These are phyloP conservation scores for Schoenoplectus triqueter DNA, from an alignment of 202 grass and related monocot species.

Conservation along the genomic window DNA sequence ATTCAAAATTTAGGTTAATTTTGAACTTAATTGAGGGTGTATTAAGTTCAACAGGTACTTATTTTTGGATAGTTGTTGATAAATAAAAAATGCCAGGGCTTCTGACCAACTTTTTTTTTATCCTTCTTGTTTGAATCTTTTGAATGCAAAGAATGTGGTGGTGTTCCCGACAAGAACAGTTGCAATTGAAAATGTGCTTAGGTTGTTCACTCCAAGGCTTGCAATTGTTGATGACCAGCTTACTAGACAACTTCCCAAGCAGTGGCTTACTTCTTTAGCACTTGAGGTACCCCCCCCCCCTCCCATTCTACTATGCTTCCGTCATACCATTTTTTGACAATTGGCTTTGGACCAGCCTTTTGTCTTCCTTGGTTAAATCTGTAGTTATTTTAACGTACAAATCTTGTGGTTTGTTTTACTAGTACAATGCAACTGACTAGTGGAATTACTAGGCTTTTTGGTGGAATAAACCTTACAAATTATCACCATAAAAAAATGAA, in stretches of 20 bases:
- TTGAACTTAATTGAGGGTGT: not conserved
- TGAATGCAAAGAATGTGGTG: constrained; percentile 74
- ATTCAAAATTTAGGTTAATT: too few relatives aligned
- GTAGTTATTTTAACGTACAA: not conserved
- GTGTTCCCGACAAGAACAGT: constrained; percentile 91
- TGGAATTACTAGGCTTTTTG: not conserved
- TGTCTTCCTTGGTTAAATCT: not conserved
- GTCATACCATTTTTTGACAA: not conserved
- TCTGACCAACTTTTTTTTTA: constrained; percentile 37
- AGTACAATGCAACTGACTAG: not conserved
- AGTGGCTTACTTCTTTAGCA: constrained; percentile 87
- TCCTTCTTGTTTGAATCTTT: constrained; percentile 36
- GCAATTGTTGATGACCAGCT: constrained; percentile 98
- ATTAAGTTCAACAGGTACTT: not conserved
- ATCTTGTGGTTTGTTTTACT: constrained; percentile 2
- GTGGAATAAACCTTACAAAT: not conserved
- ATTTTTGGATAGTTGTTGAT: constrained; percentile 13
- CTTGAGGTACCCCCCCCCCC: constrained; percentile 59
- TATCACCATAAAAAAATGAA: not conserved
- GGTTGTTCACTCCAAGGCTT: constrained; percentile 80
- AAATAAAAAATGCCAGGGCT: not conserved
- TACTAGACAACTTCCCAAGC: constrained; percentile 86
- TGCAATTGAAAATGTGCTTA: constrained; percentile 93
- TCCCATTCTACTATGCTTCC: not conserved
- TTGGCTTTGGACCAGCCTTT: not conserved